Conservation (phyloP, 2,329 filamentous ascomycete genomes). For the Scytalidium sp. region DNA sequence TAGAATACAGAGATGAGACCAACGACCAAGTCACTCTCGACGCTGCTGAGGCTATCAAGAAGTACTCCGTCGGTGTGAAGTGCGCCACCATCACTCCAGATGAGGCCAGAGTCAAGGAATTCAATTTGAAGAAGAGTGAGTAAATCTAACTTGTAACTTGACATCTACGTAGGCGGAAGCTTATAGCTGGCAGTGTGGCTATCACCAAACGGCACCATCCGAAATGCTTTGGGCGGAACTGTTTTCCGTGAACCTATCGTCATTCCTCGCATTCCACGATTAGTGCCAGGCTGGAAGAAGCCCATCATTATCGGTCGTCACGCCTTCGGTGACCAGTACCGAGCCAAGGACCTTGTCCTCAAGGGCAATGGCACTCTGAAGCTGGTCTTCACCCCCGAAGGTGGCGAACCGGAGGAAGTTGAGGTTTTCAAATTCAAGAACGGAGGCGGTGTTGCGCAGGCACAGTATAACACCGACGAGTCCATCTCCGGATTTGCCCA, state of each 20-base stretch:
- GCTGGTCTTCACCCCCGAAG: conserved; percentile 90
- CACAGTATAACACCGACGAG: conserved; percentile 98
- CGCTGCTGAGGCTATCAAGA: conserved; percentile 95
- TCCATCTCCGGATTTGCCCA: conserved; percentile 94
- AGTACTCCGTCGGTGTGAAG: conserved; percentile 98
- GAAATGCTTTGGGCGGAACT: conserved; percentile 78
- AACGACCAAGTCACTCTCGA: conserved; percentile 95
- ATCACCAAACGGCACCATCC: conserved; percentile 89
- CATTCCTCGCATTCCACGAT: conserved; percentile 86
- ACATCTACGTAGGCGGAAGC: conserved; percentile 2
- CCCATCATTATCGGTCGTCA: conserved; percentile 99
- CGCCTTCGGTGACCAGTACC: conserved; percentile 98
- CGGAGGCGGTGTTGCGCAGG: conserved; percentile 84
- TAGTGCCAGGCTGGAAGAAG: conserved; percentile 97
- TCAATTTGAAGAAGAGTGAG: conserved; percentile 96
- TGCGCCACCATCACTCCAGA: conserved; percentile 99
- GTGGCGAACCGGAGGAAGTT: conserved; percentile 78
- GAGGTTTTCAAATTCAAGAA: conserved; percentile 89
- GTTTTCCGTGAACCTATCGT: conserved; percentile 99
- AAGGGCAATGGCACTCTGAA: conserved; percentile 81
- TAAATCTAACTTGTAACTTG: conserved; percentile 8
- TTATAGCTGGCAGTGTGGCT: conserved; percentile 73
- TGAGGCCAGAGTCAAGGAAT: conserved; percentile 94
- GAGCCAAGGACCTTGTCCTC: conserved; percentile 87
- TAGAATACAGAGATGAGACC: conserved; percentile 93